phyloP scores from a whole-genome alignment of 1,139 yeast species.

The Zygotorulaspora mrakii region DNA sequence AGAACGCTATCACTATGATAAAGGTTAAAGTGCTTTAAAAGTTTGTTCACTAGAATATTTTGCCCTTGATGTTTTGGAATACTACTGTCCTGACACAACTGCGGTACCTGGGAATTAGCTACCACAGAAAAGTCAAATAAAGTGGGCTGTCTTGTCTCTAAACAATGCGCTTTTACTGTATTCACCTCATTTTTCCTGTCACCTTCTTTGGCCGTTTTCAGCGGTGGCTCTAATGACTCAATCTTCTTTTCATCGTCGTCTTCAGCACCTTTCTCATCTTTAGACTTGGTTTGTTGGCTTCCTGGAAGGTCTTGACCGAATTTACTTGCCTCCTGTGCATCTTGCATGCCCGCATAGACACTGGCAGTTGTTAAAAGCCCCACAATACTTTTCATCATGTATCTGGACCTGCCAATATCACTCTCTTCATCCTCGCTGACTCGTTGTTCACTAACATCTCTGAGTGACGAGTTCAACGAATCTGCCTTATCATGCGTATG shows the following conservation, averaged over 20 bases:
- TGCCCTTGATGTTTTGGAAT: constrained; percentile 1
- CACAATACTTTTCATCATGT: constrained; percentile 47
- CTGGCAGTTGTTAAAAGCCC: constrained; percentile 51
- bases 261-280: constrained; percentile 19
- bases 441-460: constrained; percentile 4
- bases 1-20: constrained; percentile 50
- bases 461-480: constrained; percentile 2
- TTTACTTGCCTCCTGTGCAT: constrained; percentile 26
- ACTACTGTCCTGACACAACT: not conserved
- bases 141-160: constrained; percentile 21
- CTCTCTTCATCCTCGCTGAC: constrained; percentile 9
- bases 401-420: constrained; percentile 39
- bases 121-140: constrained; percentile 40
- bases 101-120: constrained; percentile 21
- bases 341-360: constrained; percentile 48
- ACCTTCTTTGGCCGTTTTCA: not conserved
- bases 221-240: not conserved
- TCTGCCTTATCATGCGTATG: constrained; percentile 3
- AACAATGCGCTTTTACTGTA: not conserved
- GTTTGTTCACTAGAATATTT: constrained; percentile 35
- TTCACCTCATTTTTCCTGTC: constrained; percentile 6
- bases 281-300: constrained; percentile 18
- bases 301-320: constrained; percentile 23
- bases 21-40: constrained; percentile 40
- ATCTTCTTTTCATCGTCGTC: constrained; percentile 14